phyloP scores from a whole-genome alignment of 2,329 filamentous ascomycete species.

The Aspergillus spinulosporus region DNA sequence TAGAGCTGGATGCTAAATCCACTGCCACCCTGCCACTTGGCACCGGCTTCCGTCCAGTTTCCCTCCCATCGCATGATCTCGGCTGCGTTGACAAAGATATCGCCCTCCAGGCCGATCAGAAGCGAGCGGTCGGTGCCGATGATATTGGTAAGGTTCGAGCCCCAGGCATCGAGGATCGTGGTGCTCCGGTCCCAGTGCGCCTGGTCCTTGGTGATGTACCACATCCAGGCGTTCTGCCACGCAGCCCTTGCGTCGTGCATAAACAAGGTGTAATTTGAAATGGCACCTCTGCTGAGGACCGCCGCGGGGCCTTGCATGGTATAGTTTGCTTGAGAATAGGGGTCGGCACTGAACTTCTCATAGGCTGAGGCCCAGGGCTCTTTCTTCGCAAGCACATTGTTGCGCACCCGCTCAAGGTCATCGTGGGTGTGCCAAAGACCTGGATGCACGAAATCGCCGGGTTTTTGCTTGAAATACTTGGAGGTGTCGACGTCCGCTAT shows the following conservation, averaged over 20 bases:
- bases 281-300: constrained; percentile 26
- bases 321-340: constrained; percentile 26
- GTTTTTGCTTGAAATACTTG: constrained; percentile 12
- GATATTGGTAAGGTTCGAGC: constrained; percentile 18
- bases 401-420: constrained; percentile 25
- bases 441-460: constrained; percentile 20
- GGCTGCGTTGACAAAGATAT: constrained; percentile 46
- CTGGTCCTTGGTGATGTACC: constrained; percentile 44
- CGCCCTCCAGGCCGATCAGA: constrained; percentile 43
- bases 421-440: constrained; percentile 29
- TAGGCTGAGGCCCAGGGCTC: constrained; percentile 35
- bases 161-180: constrained; percentile 38
- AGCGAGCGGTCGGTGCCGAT: constrained; percentile 32
- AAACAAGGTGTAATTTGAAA: constrained; percentile 42
- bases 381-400: constrained; percentile 13
- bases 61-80: constrained; percentile 51
- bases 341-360: constrained; percentile 31
- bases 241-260: constrained; percentile 40
- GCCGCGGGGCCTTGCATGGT: constrained; percentile 12
- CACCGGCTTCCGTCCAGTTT: constrained; percentile 40
- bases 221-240: constrained; percentile 47
- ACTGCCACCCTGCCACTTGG: constrained; percentile 35
- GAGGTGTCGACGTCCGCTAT: constrained; percentile 9
- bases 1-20: constrained; percentile 46
- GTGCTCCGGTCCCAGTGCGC: constrained; percentile 38